Evolutionary conservation across 257 asterid species (phyloP).

Genomic region (Jasminum sambac): DNA sequence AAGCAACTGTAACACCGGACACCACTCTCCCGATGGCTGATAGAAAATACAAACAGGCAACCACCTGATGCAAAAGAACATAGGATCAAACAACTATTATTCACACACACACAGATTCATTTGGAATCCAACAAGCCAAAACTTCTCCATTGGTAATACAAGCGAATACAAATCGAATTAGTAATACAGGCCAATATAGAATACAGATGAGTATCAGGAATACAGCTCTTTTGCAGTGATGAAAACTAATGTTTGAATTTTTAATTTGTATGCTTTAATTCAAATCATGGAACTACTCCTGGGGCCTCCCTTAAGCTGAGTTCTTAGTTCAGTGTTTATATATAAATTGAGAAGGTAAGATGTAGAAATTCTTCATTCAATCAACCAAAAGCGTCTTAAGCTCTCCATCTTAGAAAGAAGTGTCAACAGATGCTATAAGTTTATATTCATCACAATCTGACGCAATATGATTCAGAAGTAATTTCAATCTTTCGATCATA

Average conservation of each 20-base stretch:
- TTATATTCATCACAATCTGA: not conserved
- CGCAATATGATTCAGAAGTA: not conserved
- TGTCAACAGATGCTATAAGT: not conserved
- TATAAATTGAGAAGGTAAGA: not conserved
- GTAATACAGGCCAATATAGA: no score
- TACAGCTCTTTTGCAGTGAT: not conserved
- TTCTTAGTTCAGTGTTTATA: no score
- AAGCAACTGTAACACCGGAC: slow-evolving; percentile 81
- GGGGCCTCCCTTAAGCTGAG: no score
- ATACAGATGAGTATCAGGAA: not conserved
- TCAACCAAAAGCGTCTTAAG: not conserved
- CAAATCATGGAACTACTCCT: no score
- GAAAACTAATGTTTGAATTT: not conserved
- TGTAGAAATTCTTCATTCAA: not conserved
- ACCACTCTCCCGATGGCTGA: slow-evolving; percentile 81
- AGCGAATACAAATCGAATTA: not conserved
- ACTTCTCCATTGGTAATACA: not conserved
- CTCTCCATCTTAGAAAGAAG: not conserved
- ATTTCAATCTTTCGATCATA: not conserved
- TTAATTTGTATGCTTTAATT: not conserved
- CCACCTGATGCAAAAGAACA: slow-evolving; percentile 46
- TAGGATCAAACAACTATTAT: not conserved
- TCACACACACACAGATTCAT: not conserved
- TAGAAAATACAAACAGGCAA: slow-evolving; percentile 64
- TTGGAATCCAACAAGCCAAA: not conserved